Evolutionary conservation across 2,329 filamentous ascomycete genomes (phyloP).

Genomic region (Talaromyces piceae): DNA sequence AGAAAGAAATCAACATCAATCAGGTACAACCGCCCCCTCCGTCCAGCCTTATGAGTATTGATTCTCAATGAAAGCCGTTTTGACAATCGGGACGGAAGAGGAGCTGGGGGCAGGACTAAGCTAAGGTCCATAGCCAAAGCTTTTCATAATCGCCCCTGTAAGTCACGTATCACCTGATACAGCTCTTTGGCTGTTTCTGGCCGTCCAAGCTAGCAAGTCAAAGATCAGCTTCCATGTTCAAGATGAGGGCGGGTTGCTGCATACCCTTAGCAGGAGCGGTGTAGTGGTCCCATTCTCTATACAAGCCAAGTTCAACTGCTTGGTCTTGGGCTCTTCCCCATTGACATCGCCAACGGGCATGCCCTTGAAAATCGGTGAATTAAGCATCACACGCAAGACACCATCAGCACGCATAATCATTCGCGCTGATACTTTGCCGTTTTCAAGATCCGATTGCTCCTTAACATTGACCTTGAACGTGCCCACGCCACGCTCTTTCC

Average conservation of each 20-base stretch:
- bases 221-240: slow-evolving; percentile 1
- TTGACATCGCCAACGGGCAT: slow-evolving; percentile 66
- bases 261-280: slow-evolving; percentile 51
- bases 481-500: slow-evolving; percentile 84
- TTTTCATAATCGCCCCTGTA: slow-evolving; percentile 33
- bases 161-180: slow-evolving; percentile 36
- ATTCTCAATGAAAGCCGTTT: too few species aligned
- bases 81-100: too few species aligned
- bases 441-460: slow-evolving; percentile 51
- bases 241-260: slow-evolving; percentile 14
- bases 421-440: slow-evolving; percentile 49
- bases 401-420: slow-evolving; percentile 89
- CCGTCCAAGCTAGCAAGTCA: slow-evolving; percentile 29
- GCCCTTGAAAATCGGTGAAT: slow-evolving; percentile 69
- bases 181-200: slow-evolving; percentile 41
- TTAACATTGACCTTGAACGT: slow-evolving; percentile 77
- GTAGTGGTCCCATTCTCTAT: slow-evolving; percentile 47
- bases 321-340: slow-evolving; percentile 59
- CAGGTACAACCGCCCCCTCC: background rate
- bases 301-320: slow-evolving; percentile 59
- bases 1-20: background rate
- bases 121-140: background rate
- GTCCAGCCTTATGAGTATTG: too few species aligned
- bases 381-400: slow-evolving; percentile 77
- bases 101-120: too few species aligned